Evolutionary conservation across 1,284 basidiomycete genomes (phyloP).

Genomic region (Pseudozyma thailandica): DNA sequence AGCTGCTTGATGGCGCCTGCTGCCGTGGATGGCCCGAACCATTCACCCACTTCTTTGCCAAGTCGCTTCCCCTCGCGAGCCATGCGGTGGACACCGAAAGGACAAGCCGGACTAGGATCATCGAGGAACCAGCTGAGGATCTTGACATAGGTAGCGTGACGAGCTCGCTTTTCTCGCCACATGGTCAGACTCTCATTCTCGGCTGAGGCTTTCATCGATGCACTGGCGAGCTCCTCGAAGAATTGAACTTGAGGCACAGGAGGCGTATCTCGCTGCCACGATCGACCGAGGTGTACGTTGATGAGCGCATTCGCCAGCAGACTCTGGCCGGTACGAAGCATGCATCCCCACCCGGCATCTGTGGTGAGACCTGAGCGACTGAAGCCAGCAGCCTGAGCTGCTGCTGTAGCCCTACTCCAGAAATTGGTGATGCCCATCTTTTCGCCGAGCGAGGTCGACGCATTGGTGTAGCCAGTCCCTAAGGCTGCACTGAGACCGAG

Average conservation of each 20-base stretch:
- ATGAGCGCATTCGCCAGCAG: conserved; percentile 88
- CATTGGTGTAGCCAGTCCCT: conserved; percentile 30
- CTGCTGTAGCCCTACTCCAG: conserved; percentile 60
- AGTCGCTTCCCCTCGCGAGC: conserved; percentile 92
- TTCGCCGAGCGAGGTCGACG: conserved; percentile 50
- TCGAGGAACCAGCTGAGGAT: conserved; percentile 95
- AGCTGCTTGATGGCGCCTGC: conserved; percentile 86
- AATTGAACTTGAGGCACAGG: conserved; percentile 22
- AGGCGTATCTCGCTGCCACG: conserved; percentile 47
- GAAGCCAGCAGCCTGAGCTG: conserved; percentile 57
- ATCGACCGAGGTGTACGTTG: conserved; percentile 79
- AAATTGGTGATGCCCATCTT: conserved; percentile 61
- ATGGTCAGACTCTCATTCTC: conserved; percentile 17
- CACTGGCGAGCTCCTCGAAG: conserved; percentile 20
- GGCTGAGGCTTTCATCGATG: conserved; percentile 8
- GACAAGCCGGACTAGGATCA: conserved; percentile 84
- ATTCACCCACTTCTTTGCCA: conserved; percentile 93
- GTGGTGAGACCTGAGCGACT: conserved; percentile 78
- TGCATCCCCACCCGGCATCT: conserved; percentile 97
- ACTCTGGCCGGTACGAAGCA: conserved; percentile 93
- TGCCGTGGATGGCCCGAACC: conserved; percentile 97
- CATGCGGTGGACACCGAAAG: conserved; percentile 96
- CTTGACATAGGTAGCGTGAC: conserved; percentile 77
- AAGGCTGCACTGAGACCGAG: conserved; percentile 33
- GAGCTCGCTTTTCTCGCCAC: conserved; percentile 25